Conservation (phyloP, 202 grass and related monocot genomes). For the Bolboschoenoplectus hybrid region DNA sequence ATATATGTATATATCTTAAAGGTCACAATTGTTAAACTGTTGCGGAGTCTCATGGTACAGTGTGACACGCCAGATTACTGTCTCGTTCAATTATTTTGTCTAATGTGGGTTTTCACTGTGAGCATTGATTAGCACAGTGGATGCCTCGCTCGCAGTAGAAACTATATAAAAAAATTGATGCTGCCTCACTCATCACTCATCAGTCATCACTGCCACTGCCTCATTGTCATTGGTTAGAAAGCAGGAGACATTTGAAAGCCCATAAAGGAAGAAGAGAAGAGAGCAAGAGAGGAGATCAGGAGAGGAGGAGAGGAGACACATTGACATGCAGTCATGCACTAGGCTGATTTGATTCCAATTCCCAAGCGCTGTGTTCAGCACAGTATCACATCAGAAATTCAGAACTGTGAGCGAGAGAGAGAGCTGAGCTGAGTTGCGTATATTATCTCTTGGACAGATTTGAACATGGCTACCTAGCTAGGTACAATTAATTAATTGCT, state of each 20-base stretch:
- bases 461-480: not conserved
- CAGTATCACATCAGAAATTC: conserved; percentile 18
- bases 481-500: not conserved
- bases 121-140: conserved; percentile 10
- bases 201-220: too few relatives aligned
- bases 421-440: not conserved
- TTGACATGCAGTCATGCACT: conserved; percentile 34
- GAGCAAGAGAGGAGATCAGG: not conserved
- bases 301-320: conserved; percentile 12
- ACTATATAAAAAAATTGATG: not conserved
- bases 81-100: conserved; percentile 23
- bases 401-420: not conserved
- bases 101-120: conserved; percentile 6
- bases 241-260: conserved; percentile 10
- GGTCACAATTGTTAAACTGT: conserved; percentile 4
- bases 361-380: conserved; percentile 22
- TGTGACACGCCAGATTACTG: not conserved
- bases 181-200: not conserved
- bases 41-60: not conserved
- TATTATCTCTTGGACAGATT: conserved; percentile 2
- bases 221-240: conserved; percentile 32
- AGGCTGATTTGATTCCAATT: conserved; percentile 27
- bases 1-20: not conserved
- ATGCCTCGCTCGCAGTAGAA: not conserved
- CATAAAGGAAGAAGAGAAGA: conserved; percentile 7